phyloP scores from a whole-genome alignment of 352 stramenopile species.

The Pythium insidiosum region DNA sequence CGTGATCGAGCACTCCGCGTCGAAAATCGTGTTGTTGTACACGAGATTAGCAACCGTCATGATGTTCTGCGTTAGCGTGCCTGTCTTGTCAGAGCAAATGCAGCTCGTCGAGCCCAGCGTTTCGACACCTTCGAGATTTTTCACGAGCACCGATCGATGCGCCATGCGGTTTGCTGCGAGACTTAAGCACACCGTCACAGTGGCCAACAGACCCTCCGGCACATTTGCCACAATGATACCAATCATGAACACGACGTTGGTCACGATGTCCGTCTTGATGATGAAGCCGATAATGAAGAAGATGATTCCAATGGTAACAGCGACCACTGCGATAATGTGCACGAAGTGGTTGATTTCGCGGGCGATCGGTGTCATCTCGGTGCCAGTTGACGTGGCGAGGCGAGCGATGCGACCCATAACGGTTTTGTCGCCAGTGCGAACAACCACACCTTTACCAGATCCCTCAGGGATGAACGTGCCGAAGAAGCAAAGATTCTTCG shows the following conservation, averaged over 20 bases:
- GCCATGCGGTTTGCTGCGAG: constrained; percentile 67
- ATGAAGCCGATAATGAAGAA: constrained; percentile 44
- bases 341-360: constrained; percentile 47
- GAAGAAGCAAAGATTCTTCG: constrained; percentile 81
- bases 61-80: constrained; percentile 83
- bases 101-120: constrained; percentile 74
- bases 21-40: constrained; percentile 73
- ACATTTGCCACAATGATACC: constrained; percentile 91
- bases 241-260: constrained; percentile 88
- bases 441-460: constrained; percentile 53
- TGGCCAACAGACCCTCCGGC: constrained; percentile 72
- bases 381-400: constrained; percentile 33
- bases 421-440: constrained; percentile 68
- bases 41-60: constrained; percentile 83
- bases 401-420: constrained; percentile 77
- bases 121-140: constrained; percentile 79
- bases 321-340: constrained; percentile 40
- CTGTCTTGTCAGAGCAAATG: constrained; percentile 91
- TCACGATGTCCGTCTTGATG: constrained; percentile 33
- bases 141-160: constrained; percentile 70
- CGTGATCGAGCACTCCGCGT: constrained; percentile 72
- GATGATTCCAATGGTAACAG: constrained; percentile 27
- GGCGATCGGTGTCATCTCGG: constrained; percentile 31
- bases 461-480: constrained; percentile 73
- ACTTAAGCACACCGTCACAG: constrained; percentile 77